phyloP scores from a whole-genome alignment of 345 rosid genomes.

The Linum tenue region DNA sequence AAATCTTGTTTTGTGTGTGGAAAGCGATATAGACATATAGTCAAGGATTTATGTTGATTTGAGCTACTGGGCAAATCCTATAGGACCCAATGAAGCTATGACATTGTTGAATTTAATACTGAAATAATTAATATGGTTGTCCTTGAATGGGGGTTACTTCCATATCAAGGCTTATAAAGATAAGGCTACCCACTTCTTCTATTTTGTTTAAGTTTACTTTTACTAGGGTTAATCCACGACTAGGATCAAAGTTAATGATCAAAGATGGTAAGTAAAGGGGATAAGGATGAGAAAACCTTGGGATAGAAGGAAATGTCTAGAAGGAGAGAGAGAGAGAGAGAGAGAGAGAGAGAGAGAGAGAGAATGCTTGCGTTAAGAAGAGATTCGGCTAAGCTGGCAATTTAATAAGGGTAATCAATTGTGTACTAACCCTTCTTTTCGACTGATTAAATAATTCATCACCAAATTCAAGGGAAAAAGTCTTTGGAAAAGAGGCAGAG shows the following conservation, averaged over 20 bases:
- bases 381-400: constrained; percentile 14
- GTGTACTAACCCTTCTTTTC: constrained; percentile 13
- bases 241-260: constrained; percentile 13
- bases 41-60: neutral
- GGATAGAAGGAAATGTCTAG: constrained; percentile 1
- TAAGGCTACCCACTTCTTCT: neutral
- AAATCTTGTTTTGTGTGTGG: no score
- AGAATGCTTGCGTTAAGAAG: constrained; percentile 6
- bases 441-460: neutral
- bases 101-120: neutral
- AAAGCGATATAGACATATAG: neutral
- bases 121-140: neutral
- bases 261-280: constrained; percentile 23
- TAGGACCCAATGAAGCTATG: neutral
- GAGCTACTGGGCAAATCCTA: neutral
- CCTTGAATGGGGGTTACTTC: constrained; percentile 13
- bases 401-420: constrained; percentile 9
- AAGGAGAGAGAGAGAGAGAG: constrained; percentile 13
- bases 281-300: constrained; percentile 35
- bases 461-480: neutral
- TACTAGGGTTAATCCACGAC: constrained; percentile 19
- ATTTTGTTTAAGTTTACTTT: neutral
- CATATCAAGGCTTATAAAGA: constrained; percentile 14
- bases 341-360: no score
- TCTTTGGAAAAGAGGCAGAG: constrained; percentile 17